phyloP scores from a whole-genome alignment of 2,329 filamentous ascomycete species.

The Anthostomella pinea region DNA sequence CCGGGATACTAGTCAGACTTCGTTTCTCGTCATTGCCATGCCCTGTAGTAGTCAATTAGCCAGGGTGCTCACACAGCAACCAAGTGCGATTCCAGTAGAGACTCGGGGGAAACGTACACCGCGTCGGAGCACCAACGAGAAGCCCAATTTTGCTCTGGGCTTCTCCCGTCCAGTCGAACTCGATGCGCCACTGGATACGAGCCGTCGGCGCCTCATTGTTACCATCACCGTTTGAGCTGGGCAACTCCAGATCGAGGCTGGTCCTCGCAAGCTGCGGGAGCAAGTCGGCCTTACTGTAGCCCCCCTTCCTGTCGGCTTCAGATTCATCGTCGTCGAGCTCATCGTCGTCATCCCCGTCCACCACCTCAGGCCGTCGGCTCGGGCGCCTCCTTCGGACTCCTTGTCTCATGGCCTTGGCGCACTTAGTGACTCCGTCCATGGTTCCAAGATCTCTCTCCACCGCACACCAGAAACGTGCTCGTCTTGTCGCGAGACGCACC shows the following conservation, averaged over 20 bases:
- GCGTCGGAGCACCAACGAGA: constrained; percentile 54
- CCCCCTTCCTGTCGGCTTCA: constrained; percentile 16
- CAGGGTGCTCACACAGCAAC: too few species aligned
- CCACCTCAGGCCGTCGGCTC: constrained; percentile 14
- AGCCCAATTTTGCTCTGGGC: constrained; percentile 57
- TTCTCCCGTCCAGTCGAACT: constrained; percentile 72
- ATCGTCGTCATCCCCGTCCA: constrained; percentile 15
- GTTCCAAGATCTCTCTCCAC: constrained; percentile 48
- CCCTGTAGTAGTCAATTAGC: too few species aligned
- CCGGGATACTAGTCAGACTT: constrained; percentile 56
- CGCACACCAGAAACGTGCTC: constrained; percentile 61
- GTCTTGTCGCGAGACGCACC: constrained; percentile 57
- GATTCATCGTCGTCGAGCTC: constrained; percentile 21
- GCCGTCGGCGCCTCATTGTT: constrained; percentile 39
- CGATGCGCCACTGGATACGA: constrained; percentile 60
- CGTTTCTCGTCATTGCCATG: constrained; percentile 54
- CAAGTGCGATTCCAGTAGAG: too few species aligned
- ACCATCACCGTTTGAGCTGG: constrained; percentile 31
- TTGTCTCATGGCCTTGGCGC: constrained; percentile 31
- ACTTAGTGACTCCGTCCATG: constrained; percentile 31
- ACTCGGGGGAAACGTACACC: constrained; percentile 53
- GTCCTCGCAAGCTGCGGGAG: constrained; percentile 53
- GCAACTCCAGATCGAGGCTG: constrained; percentile 43
- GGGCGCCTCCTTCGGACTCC: constrained; percentile 20
- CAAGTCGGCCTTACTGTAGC: constrained; percentile 42